Conservation (phyloP, 2,329 filamentous ascomycete species). For the Fusarium buharicum region DNA sequence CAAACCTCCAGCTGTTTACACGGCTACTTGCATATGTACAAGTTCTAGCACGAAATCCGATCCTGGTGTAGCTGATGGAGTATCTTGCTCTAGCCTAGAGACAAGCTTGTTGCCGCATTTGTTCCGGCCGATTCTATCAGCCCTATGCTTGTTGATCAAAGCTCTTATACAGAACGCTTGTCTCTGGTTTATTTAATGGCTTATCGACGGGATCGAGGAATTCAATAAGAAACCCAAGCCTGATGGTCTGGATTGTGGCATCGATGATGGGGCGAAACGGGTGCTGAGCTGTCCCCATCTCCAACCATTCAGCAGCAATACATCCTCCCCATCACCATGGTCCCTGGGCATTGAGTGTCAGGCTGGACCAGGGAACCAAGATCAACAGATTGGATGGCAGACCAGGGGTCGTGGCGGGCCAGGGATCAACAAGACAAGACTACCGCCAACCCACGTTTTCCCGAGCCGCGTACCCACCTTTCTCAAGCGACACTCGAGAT, state of each 20-base stretch:
- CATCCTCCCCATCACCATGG: slow-evolving; percentile 5
- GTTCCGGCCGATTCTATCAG: slow-evolving; percentile 22
- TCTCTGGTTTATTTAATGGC: background rate
- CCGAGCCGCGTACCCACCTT: slow-evolving; percentile 30
- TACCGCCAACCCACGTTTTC: slow-evolving; percentile 39
- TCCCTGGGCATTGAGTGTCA: slow-evolving; percentile 1
- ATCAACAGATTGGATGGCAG: slow-evolving; percentile 32
- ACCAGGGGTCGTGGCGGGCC: slow-evolving; percentile 32
- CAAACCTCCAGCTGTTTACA: slow-evolving; percentile 40
- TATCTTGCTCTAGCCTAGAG: slow-evolving; percentile 1
- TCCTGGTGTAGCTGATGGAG: slow-evolving; percentile 28
- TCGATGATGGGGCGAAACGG: slow-evolving; percentile 24
- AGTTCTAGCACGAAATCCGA: slow-evolving; percentile 34
- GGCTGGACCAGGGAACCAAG: slow-evolving; percentile 29
- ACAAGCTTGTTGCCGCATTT: slow-evolving; percentile 17
- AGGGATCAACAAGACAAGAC: slow-evolving; percentile 27
- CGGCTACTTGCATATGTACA: slow-evolving; percentile 31
- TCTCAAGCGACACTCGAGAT: slow-evolving; percentile 10
- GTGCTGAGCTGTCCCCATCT: slow-evolving; percentile 37
- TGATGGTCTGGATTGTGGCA: slow-evolving; percentile 9
- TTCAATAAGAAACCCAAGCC: too few species aligned
- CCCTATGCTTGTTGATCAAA: slow-evolving; percentile 27
- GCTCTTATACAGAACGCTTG: background rate
- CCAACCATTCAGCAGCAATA: slow-evolving; percentile 10
- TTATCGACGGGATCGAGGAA: slow-evolving; percentile 11